Percentiles rank a stretch among this genome's conserved stretches.
Conservation (phyloP, 2,329 filamentous ascomycete species). For the Penicillium sp. region DNA sequence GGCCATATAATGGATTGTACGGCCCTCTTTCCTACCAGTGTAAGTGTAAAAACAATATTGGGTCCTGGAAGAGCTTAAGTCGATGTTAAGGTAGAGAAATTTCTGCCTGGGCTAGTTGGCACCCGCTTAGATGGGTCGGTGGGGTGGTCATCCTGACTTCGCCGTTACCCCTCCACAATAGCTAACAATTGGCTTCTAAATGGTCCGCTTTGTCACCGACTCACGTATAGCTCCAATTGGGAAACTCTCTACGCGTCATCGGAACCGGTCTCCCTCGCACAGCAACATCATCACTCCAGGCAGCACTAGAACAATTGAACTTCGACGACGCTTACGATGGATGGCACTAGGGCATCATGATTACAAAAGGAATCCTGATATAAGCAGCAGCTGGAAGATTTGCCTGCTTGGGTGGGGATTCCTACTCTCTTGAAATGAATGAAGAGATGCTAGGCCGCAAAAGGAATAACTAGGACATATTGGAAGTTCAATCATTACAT, state of each 20-base stretch:
- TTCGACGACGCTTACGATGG: background rate
- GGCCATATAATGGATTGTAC: too few relatives aligned
- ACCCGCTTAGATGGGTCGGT: too few relatives aligned
- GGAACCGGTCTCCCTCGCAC: constrained; percentile 13
- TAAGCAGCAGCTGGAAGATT: constrained; percentile 2
- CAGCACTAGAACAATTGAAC: constrained; percentile 10
- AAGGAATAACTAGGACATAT: background rate
- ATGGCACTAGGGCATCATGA: background rate
- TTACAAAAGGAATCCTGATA: constrained; percentile 4
- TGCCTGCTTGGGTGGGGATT: constrained; percentile 2
- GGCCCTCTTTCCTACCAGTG: too few relatives aligned
- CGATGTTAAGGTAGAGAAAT: too few relatives aligned
- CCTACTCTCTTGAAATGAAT: background rate
- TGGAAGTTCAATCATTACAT: background rate
- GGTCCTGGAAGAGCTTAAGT: too few relatives aligned
- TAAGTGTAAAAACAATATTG: too few relatives aligned
- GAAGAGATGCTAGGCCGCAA: too few relatives aligned
- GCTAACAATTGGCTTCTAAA: background rate
- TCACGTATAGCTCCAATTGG: background rate
- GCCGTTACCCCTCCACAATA: too few relatives aligned
- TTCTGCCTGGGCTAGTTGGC: too few relatives aligned
- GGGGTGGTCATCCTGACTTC: too few relatives aligned
- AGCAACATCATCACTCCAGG: constrained; percentile 13
- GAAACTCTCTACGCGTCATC: constrained; percentile 5
- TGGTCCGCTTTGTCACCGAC: constrained; percentile 11